These are phyloP conservation scores for Paramecium octaurelia DNA, from an alignment of 73 alveolate genomes.

Conservation along the genomic window DNA sequence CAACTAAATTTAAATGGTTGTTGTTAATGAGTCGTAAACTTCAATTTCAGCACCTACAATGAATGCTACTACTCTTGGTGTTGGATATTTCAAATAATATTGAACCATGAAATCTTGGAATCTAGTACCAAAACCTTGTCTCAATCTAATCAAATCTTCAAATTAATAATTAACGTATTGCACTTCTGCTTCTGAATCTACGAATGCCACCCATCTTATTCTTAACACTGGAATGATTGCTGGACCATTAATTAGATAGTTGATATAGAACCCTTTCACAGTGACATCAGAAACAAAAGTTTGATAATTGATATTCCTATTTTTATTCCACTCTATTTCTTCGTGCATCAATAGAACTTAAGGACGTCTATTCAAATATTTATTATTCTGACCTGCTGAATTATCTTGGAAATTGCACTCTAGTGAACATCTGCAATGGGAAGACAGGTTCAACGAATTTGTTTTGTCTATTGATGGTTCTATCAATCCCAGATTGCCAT, in stretches of 20 bases:
- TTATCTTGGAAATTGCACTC: neutral
- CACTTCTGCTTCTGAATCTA: conserved; percentile 46
- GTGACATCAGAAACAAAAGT: conserved; percentile 38
- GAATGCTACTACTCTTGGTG: conserved; percentile 43
- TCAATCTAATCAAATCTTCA: conserved; percentile 13
- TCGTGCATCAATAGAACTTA: conserved; percentile 27
- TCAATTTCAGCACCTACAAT: conserved; percentile 43
- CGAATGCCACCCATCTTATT: conserved; percentile 39
- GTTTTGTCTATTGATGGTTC: conserved; percentile 12
- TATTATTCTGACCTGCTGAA: neutral
- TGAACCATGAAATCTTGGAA: neutral
- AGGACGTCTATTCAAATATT: neutral
- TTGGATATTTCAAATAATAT: conserved; percentile 23
- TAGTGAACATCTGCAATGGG: neutral
- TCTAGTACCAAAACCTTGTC: conserved; percentile 31
- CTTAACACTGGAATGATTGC: conserved; percentile 21
- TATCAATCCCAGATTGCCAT: conserved; percentile 21
- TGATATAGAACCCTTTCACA: conserved; percentile 14
- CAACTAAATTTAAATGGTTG: neutral
- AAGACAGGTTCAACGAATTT: neutral
- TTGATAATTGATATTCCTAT: conserved; percentile 26
- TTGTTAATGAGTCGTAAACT: neutral
- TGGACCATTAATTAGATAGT: conserved; percentile 8
- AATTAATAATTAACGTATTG: conserved; percentile 9
- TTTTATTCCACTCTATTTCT: conserved; percentile 48